A percentile compares a stretch with the other conserved stretches of the same genome.
Evolutionary conservation across 768 basidiomycete species (phyloP).

Genomic region (Lentinus brumalis): DNA sequence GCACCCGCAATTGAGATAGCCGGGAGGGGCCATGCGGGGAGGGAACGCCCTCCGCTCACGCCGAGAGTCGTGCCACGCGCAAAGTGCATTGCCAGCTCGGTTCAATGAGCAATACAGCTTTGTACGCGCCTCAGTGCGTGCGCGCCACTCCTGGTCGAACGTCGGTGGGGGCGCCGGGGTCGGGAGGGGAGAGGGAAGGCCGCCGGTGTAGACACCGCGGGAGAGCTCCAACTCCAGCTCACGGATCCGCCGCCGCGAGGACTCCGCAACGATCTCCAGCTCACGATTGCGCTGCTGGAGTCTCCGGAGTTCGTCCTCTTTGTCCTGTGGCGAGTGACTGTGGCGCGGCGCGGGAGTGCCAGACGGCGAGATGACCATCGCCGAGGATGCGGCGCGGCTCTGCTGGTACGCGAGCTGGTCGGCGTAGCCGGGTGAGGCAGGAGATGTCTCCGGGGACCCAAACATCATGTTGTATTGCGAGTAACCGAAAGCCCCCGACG

Average conservation of each 20-base stretch:
- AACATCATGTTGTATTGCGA: slow-evolving; percentile 14
- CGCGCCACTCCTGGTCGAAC: slow-evolving; percentile 67
- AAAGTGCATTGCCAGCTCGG: slow-evolving; percentile 85
- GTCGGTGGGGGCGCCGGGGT: slow-evolving; percentile 42
- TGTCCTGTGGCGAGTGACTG: slow-evolving; percentile 27
- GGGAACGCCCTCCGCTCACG: slow-evolving; percentile 78
- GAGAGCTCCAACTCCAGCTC: slow-evolving; percentile 51
- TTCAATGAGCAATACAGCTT: slow-evolving; percentile 79
- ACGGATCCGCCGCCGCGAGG: slow-evolving; percentile 47
- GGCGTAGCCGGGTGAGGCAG: slow-evolving; percentile 13
- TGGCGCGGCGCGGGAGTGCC: slow-evolving; percentile 24
- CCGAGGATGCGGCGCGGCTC: slow-evolving; percentile 13
- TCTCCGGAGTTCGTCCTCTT: slow-evolving; percentile 53
- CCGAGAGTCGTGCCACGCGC: slow-evolving; percentile 89
- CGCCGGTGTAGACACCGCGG: slow-evolving; percentile 24
- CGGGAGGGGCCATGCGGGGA: slow-evolving; percentile 77
- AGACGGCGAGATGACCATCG: slow-evolving; percentile 29
- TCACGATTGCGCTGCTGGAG: slow-evolving; percentile 63
- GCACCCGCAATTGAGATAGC: slow-evolving; percentile 85
- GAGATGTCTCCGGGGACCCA: slow-evolving; percentile 16
- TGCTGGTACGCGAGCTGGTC: slow-evolving; percentile 23
- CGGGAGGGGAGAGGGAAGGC: slow-evolving; percentile 37
- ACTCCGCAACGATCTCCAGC: slow-evolving; percentile 61
- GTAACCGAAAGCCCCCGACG: slow-evolving; percentile 20
- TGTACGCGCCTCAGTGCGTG: slow-evolving; percentile 72